Evolutionary conservation across 768 basidiomycete species (phyloP), one percentile per base, ranked within the genome.

Genomic region (Serendipita sp.): DNA sequence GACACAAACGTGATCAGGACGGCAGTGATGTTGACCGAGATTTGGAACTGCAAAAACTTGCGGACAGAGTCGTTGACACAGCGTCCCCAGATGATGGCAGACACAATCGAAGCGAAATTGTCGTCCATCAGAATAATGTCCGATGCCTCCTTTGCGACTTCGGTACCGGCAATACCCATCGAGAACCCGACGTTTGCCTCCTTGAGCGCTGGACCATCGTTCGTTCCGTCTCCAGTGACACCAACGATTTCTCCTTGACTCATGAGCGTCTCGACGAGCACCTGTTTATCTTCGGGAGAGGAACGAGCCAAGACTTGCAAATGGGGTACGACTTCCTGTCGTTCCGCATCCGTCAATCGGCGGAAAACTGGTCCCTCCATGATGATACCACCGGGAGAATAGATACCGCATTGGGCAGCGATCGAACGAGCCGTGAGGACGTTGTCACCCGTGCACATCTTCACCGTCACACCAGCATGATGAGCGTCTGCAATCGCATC

Each of bases 361-460:
- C 96, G 83, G 80, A 98, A 99, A 3, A 86, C 80, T 0, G 95
- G 95, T 0, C 96, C 94, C 72, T 99, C 96, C 91, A 98, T 97
- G 75, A 99, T 89, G 68, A 98, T 83, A 35, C 96, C 96, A 30
- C 94, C 94, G 2, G 87, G 75, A 16, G 87, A 88, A 76, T 88
- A 98, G 72, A 98, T 97, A 44, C 94, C 93, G 70, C 95, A 98
- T 71, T 99, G 95, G 0, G 81, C 80, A 23, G 96, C 95, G 70
- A 99, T 99, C 4, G 94, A 96, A n/a, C 92, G 85, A 60, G 90
- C 91, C 0, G 90, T 94, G 63, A 97, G 83, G 60, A 93, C 91
- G 68, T 96, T 97, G 74, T 98, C 94, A 68, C 95, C 96, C 0
- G 96, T 98, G 73, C 91, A 95, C 94, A 97, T 99, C 77, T 96